Evolutionary conservation across 225 moss, liverwort and hornwort genomes (phyloP).

Genomic region (Lunularia cruciata): DNA sequence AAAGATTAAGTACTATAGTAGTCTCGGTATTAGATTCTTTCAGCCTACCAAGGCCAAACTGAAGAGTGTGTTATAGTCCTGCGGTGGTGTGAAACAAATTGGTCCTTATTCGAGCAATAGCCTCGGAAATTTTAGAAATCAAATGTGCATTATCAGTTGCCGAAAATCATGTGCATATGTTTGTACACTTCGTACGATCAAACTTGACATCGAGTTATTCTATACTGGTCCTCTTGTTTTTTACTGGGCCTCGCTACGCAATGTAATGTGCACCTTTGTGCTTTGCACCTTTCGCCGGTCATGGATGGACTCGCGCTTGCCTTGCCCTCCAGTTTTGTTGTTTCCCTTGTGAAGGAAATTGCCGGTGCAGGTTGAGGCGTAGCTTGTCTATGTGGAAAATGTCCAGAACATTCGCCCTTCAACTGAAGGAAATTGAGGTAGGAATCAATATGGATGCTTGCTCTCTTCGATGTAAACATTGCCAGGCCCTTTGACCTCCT

Average conservation of each 20-base stretch:
- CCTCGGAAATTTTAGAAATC: constrained; percentile 17
- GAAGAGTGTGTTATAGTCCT: constrained; percentile 45
- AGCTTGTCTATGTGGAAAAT: too few relatives aligned
- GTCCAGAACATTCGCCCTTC: too few relatives aligned
- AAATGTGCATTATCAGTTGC: constrained; percentile 21
- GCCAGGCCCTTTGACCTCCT: too few relatives aligned
- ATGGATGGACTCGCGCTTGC: too few relatives aligned
- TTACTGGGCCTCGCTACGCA: too few relatives aligned
- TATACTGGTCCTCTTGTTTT: not conserved
- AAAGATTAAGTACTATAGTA: constrained; percentile 26
- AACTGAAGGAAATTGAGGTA: too few relatives aligned
- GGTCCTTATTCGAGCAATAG: constrained; percentile 19
- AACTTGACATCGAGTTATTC: constrained; percentile 3
- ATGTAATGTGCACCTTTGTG: too few relatives aligned
- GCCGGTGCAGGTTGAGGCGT: too few relatives aligned
- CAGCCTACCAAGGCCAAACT: constrained; percentile 30
- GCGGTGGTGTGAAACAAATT: constrained; percentile 32
- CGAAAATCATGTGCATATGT: constrained; percentile 19
- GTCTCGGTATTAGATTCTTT: constrained; percentile 33
- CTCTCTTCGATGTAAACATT: too few relatives aligned
- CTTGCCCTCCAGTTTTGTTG: too few relatives aligned
- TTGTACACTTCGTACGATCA: constrained; percentile 20
- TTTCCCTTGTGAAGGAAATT: not conserved
- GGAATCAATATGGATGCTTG: too few relatives aligned
- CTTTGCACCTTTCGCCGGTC: too few relatives aligned